Conservation (phyloP, 768 basidiomycete genomes). For the Xerocomus potaroensis region DNA sequence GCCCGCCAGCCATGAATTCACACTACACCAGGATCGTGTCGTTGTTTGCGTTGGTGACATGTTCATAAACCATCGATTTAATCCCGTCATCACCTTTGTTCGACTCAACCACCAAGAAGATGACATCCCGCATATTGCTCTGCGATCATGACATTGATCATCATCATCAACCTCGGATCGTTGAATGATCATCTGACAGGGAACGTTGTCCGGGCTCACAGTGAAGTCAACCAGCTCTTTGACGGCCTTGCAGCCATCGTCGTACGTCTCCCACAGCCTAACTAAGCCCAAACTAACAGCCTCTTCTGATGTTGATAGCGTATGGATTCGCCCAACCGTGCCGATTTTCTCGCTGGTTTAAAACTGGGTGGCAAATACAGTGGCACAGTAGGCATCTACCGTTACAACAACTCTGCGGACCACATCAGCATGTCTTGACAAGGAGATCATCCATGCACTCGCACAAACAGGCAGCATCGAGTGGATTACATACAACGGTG, state of each 20-base stretch:
- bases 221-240: slow-evolving; percentile 64
- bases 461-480: slow-evolving; percentile 52
- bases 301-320: slow-evolving; percentile 35
- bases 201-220: slow-evolving; percentile 74
- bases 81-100: background rate
- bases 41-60: no score
- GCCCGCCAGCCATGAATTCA: background rate
- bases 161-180: background rate
- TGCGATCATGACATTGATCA: slow-evolving; percentile 27
- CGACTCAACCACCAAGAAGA: slow-evolving; percentile 1
- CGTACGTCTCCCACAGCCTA: slow-evolving; percentile 42
- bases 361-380: slow-evolving; percentile 68
- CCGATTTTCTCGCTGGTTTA: slow-evolving; percentile 65
- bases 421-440: slow-evolving; percentile 76
- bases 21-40: no score
- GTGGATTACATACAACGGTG: slow-evolving; percentile 91
- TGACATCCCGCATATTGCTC: slow-evolving; percentile 31
- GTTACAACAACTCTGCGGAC: slow-evolving; percentile 63
- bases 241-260: slow-evolving; percentile 68
- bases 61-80: background rate
- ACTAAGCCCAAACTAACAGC: background rate
- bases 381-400: slow-evolving; percentile 71
- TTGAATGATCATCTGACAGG: slow-evolving; percentile 35
- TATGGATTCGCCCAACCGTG: slow-evolving; percentile 57
- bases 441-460: slow-evolving; percentile 62